phyloP scores from a whole-genome alignment of 2,329 filamentous ascomycete species.

The Ophiocordyceps unilateralis region DNA sequence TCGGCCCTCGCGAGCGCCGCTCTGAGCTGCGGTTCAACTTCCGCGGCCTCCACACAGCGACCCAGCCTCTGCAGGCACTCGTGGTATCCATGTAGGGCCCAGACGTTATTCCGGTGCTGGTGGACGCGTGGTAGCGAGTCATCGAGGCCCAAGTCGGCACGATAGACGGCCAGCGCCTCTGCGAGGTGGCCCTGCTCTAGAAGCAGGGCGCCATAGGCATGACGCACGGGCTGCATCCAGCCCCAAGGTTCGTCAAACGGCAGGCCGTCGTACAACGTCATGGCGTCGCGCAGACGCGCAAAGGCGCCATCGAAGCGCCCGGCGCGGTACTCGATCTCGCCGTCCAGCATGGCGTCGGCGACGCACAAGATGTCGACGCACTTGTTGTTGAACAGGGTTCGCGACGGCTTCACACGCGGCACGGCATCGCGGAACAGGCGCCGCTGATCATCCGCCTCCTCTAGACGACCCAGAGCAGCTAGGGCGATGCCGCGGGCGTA shows the following conservation, averaged over 20 bases:
- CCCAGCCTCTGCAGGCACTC: constrained; percentile 45
- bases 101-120: constrained; percentile 57
- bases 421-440: constrained; percentile 32
- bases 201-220: constrained; percentile 52
- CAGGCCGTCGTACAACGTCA: constrained; percentile 42
- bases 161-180: constrained; percentile 39
- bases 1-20: constrained; percentile 39
- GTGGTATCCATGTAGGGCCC: constrained; percentile 56
- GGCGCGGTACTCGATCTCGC: constrained; percentile 54
- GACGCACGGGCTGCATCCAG: constrained; percentile 61
- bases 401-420: constrained; percentile 33
- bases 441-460: constrained; percentile 35
- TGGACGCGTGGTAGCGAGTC: constrained; percentile 44
- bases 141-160: constrained; percentile 42
- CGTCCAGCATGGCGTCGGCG: constrained; percentile 50
- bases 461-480: constrained; percentile 37
- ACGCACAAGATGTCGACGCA: constrained; percentile 41
- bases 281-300: constrained; percentile 35
- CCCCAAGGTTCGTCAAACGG: constrained; percentile 63
- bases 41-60: constrained; percentile 19
- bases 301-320: constrained; percentile 43
- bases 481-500: constrained; percentile 54
- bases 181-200: constrained; percentile 46
- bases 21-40: constrained; percentile 24
- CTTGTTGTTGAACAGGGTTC: constrained; percentile 31